Percentiles rank a stretch among this genome's conserved stretches.
Conservation (phyloP, 106 monocot species). For the Dioscorea zingiberensis region DNA sequence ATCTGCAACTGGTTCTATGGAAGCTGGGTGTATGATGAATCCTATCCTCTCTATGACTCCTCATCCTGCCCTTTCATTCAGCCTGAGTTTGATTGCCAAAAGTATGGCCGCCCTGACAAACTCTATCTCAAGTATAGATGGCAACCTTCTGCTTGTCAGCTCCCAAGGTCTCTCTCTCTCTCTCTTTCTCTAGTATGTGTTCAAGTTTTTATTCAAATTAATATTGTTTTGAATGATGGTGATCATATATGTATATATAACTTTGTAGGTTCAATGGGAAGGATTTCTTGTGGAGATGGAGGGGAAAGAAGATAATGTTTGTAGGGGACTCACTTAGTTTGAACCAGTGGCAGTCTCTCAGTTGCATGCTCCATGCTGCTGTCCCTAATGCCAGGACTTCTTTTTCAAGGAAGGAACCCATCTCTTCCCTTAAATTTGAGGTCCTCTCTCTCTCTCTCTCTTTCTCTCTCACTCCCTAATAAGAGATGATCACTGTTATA, state of each 20-base stretch:
- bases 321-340: constrained; percentile 88
- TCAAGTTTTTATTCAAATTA: no score
- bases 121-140: constrained; percentile 78
- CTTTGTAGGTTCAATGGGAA: constrained; percentile 40
- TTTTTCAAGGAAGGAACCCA: constrained; percentile 10
- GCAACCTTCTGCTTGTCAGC: constrained; percentile 58
- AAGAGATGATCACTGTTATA: no score
- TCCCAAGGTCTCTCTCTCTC: constrained; percentile 85
- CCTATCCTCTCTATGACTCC: constrained; percentile 71
- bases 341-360: constrained; percentile 82
- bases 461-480: no score
- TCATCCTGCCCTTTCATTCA: constrained; percentile 63
- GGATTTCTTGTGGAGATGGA: constrained; percentile 43
- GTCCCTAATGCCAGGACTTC: constrained; percentile 49
- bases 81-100: constrained; percentile 81
- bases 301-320: constrained; percentile 85
- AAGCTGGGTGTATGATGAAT: constrained; percentile 70
- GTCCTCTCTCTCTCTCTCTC: constrained; percentile 19
- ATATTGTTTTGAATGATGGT: no score
- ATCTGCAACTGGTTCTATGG: constrained; percentile 70
- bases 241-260: background rate
- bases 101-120: constrained; percentile 71
- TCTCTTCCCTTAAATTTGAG: constrained; percentile 62
- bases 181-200: no score
- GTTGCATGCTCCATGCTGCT: constrained; percentile 76